Evolutionary conservation across 2,329 filamentous ascomycete genomes (phyloP), one percentile per base, ranked within the genome.

Genomic region (Fusarium gaditjirri): DNA sequence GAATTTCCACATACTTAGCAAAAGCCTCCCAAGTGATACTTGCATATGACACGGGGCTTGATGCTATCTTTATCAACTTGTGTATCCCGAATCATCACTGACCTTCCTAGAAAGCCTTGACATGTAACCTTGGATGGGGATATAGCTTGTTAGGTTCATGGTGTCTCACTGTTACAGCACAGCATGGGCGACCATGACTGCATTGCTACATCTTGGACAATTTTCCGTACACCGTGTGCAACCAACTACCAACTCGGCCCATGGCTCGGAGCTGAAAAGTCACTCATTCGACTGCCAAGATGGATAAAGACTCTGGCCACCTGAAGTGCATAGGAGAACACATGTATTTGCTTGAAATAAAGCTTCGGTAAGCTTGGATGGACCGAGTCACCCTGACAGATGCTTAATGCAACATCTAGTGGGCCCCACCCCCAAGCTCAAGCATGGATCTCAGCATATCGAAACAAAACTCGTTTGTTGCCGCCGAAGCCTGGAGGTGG

Each of bases 401-500:
- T 61, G 60, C 65, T 66, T 68, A 43, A 42, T 43, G 65, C 53
- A 61, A 55, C 59, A 50, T 61, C 27, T 52, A 49, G 68, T 62
- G 70, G 70, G 46, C 61, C 53, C 53, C n/a, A 52, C 44, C 36
- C 54, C 25, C 42, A 27, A 25, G 29, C 31, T 25, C 21, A 52
- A 60, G 44, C 59, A 61, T 68, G 62, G 66, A 60, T 52, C 58
- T 25, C 41, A 41, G 53, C 47, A 61, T 68, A 52, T 74, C 79
- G 78, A 81, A 81, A 80, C 78, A 75, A 53, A 70, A 63, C 35
- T 69, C 74, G 61, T 72, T 74, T 78, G 77, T 86, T 86, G 80
- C 85, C 85, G 85, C 85, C 84, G 80, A 78, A 68, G 73, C 71
- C 78, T 84, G 83, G 81, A 82, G 75, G 76, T 79, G 80, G 79